These are phyloP conservation scores for Triticum urartu DNA, from an alignment of 176 grass and related monocot species.

Conservation along the genomic window DNA sequence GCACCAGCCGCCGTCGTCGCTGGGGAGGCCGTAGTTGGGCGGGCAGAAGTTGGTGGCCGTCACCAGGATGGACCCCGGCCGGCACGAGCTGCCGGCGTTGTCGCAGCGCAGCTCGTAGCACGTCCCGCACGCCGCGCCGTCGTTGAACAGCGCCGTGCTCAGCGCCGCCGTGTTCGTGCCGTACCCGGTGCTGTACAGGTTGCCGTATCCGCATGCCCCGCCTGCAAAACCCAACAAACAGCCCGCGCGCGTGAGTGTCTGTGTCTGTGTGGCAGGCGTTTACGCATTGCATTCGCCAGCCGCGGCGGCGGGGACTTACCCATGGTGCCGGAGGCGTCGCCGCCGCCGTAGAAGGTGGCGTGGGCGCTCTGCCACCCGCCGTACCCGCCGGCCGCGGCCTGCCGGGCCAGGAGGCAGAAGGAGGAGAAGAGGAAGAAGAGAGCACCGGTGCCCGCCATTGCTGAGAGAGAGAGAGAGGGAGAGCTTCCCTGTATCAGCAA, in stretches of 20 bases:
- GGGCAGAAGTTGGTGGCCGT: conserved; percentile 65
- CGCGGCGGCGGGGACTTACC: conserved; percentile 33
- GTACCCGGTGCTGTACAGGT: conserved; percentile 90
- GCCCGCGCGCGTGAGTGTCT: background rate
- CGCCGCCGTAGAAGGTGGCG: conserved; percentile 93
- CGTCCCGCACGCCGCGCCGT: conserved; percentile 59
- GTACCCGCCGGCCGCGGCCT: conserved; percentile 30
- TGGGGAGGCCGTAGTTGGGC: conserved; percentile 64
- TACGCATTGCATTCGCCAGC: background rate
- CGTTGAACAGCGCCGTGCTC: conserved; percentile 91
- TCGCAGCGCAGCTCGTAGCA: conserved; percentile 67
- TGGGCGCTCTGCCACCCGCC: conserved; percentile 68
- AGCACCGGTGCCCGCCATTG: conserved; percentile 30
- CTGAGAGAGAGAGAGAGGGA: background rate
- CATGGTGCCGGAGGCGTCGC: conserved; percentile 90
- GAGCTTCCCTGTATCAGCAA: background rate
- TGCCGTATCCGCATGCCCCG: conserved; percentile 93
- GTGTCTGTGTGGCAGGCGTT: background rate
- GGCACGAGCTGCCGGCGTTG: conserved; percentile 39
- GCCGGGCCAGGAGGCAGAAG: conserved; percentile 24
- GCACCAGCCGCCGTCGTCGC: conserved; percentile 77
- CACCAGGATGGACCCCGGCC: conserved; percentile 47
- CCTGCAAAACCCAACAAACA: conserved; percentile 33
- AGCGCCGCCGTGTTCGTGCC: conserved; percentile 91
- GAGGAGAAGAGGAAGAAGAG: conserved; percentile 28